Conservation (phyloP, 2,329 filamentous ascomycete species). For the Sporothrix protearum region DNA sequence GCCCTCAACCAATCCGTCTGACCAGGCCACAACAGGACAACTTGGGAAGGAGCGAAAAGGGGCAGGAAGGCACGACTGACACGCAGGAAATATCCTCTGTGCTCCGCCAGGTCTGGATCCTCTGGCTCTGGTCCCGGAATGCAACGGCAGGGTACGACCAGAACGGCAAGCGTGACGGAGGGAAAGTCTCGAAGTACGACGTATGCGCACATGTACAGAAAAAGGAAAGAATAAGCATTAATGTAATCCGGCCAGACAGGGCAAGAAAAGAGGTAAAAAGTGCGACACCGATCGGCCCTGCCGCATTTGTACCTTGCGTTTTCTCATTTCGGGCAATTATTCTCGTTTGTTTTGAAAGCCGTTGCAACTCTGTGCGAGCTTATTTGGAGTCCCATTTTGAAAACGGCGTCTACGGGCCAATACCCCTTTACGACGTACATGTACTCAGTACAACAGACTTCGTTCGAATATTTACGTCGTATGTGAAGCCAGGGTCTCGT, state of each 20-base stretch:
- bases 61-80: constrained; percentile 1
- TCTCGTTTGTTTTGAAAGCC: constrained; percentile 11
- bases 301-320: constrained; percentile 7
- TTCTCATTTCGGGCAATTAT: constrained; percentile 6
- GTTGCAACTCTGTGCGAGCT: constrained; percentile 9
- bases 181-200: too few relatives aligned
- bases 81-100: background rate
- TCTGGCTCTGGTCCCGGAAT: background rate
- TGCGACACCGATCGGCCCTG: constrained; percentile 3
- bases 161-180: background rate
- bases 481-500: background rate
- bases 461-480: background rate
- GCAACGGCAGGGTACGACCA: background rate
- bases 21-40: background rate
- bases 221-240: background rate
- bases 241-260: background rate
- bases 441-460: too few relatives aligned
- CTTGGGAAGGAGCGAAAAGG: background rate
- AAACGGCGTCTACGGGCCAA: background rate
- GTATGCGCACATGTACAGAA: too few relatives aligned
- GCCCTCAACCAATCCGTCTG: background rate
- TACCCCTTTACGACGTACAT: background rate
- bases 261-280: background rate
- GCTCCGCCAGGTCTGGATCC: constrained; percentile 1
- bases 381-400: background rate